A percentile compares a stretch with the other conserved stretches of the same genome.
Conservation (phyloP, 1,284 basidiomycete species). For the Leucoagaricus sp. region DNA sequence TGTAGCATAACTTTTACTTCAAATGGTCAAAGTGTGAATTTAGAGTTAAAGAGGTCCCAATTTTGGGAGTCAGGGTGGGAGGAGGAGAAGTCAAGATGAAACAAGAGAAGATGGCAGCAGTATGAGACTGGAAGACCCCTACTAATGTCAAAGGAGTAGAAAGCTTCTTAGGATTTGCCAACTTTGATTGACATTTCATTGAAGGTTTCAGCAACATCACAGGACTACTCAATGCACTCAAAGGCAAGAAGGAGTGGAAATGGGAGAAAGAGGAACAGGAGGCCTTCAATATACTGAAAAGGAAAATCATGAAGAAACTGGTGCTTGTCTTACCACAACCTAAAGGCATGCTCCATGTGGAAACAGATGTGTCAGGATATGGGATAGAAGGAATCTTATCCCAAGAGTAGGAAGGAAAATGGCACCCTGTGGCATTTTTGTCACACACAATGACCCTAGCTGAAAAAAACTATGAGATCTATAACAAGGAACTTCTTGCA, state of each 20-base stretch:
- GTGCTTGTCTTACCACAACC: background rate
- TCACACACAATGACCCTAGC: background rate
- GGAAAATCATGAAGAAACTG: constrained; percentile 13
- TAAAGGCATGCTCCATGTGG: background rate
- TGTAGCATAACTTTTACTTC: no score
- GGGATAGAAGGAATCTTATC: constrained; percentile 1
- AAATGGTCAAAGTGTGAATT: constrained; percentile 10
- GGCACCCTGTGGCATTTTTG: background rate
- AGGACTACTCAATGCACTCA: constrained; percentile 17
- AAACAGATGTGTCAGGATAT: background rate
- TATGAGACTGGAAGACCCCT: no score
- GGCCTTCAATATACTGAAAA: constrained; percentile 19
- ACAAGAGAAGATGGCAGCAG: constrained; percentile 19
- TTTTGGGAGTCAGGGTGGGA: constrained; percentile 10
- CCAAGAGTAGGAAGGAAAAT: background rate
- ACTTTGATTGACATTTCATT: constrained; percentile 36
- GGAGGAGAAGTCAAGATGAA: constrained; percentile 17
- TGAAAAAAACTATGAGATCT: constrained; percentile 14
- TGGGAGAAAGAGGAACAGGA: background rate
- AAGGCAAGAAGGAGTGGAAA: background rate
- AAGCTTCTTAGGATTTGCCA: background rate
- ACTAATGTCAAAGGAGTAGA: constrained; percentile 20
- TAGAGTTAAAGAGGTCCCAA: background rate
- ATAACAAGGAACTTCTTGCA: constrained; percentile 15
- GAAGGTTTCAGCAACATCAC: constrained; percentile 28